A percentile compares a stretch with the other conserved stretches of the same genome.
These are phyloP conservation scores for Gymnopus androsaceus DNA, from an alignment of 1,284 basidiomycete genomes.

Conservation along the genomic window DNA sequence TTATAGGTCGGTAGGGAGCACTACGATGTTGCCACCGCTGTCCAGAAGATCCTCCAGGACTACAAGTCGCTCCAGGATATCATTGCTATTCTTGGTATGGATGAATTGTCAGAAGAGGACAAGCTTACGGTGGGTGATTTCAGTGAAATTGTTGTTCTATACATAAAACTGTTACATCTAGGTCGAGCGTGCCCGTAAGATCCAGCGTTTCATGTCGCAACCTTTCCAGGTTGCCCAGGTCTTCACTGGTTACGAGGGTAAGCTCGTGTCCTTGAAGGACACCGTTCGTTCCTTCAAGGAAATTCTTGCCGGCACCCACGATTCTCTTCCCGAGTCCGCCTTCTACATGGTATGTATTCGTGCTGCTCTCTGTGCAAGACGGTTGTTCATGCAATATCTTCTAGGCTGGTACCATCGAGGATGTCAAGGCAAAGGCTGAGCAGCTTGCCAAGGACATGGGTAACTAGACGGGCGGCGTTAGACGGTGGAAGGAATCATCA, in stretches of 20 bases:
- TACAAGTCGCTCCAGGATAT: constrained; percentile 99
- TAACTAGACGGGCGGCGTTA: constrained; percentile 46
- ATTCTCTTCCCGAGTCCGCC: constrained; percentile 88
- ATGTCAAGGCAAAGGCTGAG: constrained; percentile 95
- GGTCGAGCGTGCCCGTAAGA: constrained; percentile 89
- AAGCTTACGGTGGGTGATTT: constrained; percentile 83
- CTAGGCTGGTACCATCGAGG: constrained; percentile 86
- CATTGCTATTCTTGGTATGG: constrained; percentile 98
- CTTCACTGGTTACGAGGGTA: constrained; percentile 98
- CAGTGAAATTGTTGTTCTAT: constrained; percentile 13
- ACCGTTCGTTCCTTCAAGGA: constrained; percentile 94
- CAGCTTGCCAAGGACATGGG: constrained; percentile 92
- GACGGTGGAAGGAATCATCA: background rate
- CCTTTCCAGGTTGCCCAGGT: constrained; percentile 99
- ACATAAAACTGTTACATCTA: constrained; percentile 26
- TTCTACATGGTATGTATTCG: constrained; percentile 78
- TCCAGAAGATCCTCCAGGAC: constrained; percentile 98
- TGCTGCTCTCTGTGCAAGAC: background rate
- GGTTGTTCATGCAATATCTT: constrained; percentile 3
- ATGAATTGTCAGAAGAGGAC: constrained; percentile 99
- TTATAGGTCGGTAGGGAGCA: constrained; percentile 79
- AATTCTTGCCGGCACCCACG: constrained; percentile 89
- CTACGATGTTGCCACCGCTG: constrained; percentile 93
- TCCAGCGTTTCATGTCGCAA: constrained; percentile 98
- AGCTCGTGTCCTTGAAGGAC: constrained; percentile 92